Percentiles rank a stretch among this genome's conserved stretches.
Evolutionary conservation across 495 filamentous ascomycete species (phyloP).

Genomic region (Jackrogersella minutella): DNA sequence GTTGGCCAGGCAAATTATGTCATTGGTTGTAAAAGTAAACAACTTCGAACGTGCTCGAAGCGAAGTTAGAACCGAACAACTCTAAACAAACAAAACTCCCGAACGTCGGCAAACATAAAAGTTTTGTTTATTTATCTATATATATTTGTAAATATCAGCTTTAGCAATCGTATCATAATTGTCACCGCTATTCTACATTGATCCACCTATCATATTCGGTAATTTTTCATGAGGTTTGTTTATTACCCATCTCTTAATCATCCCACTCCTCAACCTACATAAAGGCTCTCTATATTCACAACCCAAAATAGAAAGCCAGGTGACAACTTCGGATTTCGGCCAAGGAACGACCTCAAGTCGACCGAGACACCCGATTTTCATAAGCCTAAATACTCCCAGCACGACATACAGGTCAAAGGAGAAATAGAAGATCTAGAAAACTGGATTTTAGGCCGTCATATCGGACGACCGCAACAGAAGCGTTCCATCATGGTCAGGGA

Average conservation of each 20-base stretch:
- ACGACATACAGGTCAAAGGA: not conserved
- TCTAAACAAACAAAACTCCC: constrained; percentile 10
- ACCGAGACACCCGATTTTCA: constrained; percentile 37
- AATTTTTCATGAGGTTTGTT: constrained; percentile 32
- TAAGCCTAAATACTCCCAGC: constrained; percentile 7
- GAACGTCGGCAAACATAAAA: not conserved
- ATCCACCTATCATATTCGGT: not conserved
- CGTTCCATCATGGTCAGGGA: constrained; percentile 44
- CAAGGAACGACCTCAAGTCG: constrained; percentile 47
- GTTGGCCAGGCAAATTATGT: constrained; percentile 45
- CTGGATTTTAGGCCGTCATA: not conserved
- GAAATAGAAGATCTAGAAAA: constrained; percentile 14
- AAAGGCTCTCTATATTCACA: constrained; percentile 14
- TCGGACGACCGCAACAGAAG: not conserved
- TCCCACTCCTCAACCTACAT: not conserved
- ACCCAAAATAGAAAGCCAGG: constrained; percentile 48
- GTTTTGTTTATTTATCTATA: too few species aligned
- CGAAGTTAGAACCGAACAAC: not conserved
- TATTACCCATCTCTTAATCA: not conserved
- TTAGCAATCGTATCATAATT: not conserved
- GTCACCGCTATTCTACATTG: not conserved
- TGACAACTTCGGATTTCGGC: constrained; percentile 46
- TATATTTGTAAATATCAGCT: not conserved
- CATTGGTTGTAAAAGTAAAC: constrained; percentile 30
- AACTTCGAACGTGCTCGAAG: too few species aligned